Base-by-base conservation (phyloP, 2,329 filamentous ascomycete species). In the Trichoderma sp. region DNA sequence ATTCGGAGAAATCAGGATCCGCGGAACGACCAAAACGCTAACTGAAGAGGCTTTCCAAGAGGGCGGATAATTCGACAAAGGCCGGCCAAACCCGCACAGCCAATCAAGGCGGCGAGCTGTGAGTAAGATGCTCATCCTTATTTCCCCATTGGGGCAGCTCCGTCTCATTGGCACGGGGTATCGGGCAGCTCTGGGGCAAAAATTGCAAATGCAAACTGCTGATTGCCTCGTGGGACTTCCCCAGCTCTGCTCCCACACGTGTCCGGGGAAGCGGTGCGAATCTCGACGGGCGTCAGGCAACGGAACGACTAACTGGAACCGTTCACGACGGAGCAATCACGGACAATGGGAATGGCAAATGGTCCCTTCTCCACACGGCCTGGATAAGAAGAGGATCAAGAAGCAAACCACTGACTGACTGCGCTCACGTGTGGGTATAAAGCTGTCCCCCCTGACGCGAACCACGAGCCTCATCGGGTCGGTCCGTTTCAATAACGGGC, bases 1-100 rank as follows among this genome's bases (percentile, higher is more conserved):
- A 73, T 65, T 73, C 71, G 71, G 71, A 73, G 71, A 73, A 73
- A 73, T 73, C 71, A 73, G 60, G n/a, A 38, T 53, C 69, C 60
- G 69, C 45, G 16, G 60, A 14, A 4, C 41, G 45, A 65, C 67
- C 31, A 45, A 41, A 62, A 12, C 38, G 69, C 59, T 72, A 64
- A 27, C 56, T 63, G 18, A 31, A 56, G 27, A 60, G 69, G 56
- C 38, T 45, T 63, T 33, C 24, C 31, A 65, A 33, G 31, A 65
- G 24, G 60, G 29, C 71, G 71, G 71, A 73, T 73, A 73, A 73
- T 64, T 65, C 71, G 60, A 73, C 27, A 53, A 33, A 64, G n/a
- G n/a, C 69, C 69, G 59, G 59, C 71, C 31, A 64, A 64, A 24
- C 33, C 29, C 71, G 41, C 41, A 16, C 31, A 64, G 60, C 71